Conservation (phyloP, 75 land plant species). For the Gnetum montanum region DNA sequence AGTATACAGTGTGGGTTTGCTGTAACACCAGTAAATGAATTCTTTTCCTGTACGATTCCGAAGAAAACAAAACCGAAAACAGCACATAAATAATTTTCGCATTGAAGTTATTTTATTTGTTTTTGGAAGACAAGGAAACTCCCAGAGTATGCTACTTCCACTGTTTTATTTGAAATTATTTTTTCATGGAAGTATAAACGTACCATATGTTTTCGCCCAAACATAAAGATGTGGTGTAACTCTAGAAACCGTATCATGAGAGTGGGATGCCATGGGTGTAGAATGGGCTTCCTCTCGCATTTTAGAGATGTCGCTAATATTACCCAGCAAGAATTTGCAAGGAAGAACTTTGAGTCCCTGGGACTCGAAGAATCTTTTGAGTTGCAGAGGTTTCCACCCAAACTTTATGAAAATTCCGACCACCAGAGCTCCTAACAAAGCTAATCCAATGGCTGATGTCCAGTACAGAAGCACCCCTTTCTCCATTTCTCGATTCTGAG, state of each 20-base stretch:
- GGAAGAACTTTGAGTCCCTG: constrained; percentile 61
- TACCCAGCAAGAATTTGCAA: constrained; percentile 45
- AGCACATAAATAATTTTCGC: background rate
- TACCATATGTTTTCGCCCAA: constrained; percentile 77
- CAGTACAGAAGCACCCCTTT: no score
- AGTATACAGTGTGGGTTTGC: background rate
- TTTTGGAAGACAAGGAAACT: background rate
- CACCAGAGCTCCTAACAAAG: background rate
- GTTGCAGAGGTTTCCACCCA: constrained; percentile 47
- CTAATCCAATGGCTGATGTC: no score
- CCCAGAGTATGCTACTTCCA: background rate
- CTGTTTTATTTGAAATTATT: no score
- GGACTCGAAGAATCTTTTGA: constrained; percentile 33
- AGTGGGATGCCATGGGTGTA: constrained; percentile 35
- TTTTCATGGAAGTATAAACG: background rate
- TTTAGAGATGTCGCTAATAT: constrained; percentile 40
- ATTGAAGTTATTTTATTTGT: background rate
- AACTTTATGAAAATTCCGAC: background rate
- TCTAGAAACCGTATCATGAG: constrained; percentile 65
- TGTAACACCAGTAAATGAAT: constrained; percentile 9
- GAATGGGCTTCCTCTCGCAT: constrained; percentile 48
- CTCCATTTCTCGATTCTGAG: no score
- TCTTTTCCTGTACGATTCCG: constrained; percentile 7
- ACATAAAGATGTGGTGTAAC: constrained; percentile 60
- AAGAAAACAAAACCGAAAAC: background rate